These are phyloP conservation scores for Dendrostoma leiphaemia DNA, from an alignment of 2,329 filamentous ascomycete genomes.

Conservation along the genomic window DNA sequence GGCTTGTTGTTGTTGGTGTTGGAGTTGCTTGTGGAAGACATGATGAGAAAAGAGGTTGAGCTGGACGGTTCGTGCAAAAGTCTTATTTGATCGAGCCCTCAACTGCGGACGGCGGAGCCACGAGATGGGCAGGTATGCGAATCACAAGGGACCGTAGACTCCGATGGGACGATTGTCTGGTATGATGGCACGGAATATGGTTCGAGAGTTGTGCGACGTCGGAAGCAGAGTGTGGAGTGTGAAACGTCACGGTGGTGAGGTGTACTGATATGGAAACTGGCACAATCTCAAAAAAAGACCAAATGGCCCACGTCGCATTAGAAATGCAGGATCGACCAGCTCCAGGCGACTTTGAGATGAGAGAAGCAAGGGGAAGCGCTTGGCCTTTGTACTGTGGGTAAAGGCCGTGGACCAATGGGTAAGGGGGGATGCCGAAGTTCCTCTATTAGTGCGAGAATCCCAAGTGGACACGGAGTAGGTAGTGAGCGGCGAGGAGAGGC, in stretches of 20 bases:
- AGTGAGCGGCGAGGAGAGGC: background rate
- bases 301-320: background rate
- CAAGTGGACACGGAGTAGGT: background rate
- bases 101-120: background rate
- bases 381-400: constrained; percentile 11
- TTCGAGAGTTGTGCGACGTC: constrained; percentile 21
- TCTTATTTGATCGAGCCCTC: constrained; percentile 2
- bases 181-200: constrained; percentile 18
- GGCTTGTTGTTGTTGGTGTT: constrained; percentile 28
- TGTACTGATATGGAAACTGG: constrained; percentile 8
- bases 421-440: constrained; percentile 3
- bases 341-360: background rate
- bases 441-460: background rate
- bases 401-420: background rate
- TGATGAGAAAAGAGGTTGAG: constrained; percentile 15
- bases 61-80: background rate
- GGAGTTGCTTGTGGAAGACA: constrained; percentile 30
- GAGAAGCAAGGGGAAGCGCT: constrained; percentile 1
- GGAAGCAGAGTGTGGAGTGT: constrained; percentile 19
- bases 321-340: constrained; percentile 11
- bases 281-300: background rate
- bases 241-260: constrained; percentile 20
- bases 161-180: constrained; percentile 16
- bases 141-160: background rate
- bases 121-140: background rate